Evolutionary conservation across 164 flowering plant genomes (phyloP), one percentile per base, ranked within the genome.

Genomic region (Warburgia ugandensis): DNA sequence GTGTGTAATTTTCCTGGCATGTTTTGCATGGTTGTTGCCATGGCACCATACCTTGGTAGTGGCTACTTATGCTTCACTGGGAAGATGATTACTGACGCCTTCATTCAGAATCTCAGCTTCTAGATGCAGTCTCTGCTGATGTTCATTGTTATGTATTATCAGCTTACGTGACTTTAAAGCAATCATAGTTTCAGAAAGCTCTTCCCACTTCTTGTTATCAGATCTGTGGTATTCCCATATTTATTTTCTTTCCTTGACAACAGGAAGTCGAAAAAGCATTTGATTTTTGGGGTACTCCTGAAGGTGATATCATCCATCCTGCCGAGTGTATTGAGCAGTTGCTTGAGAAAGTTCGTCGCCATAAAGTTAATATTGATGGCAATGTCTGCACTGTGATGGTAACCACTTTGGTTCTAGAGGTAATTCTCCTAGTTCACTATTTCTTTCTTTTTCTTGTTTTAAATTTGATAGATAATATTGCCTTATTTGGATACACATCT

Each of bases 401-500:
- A 5, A 86, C 95, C 20, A 86, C 79, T 26, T 70, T 89, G 76
- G 95, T 89, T 52, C 83, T 90, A 38, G 91, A 90, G 97, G 97
- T 88, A 81, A 39, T 28, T 23, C 45, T n/a, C n/a, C 48, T 58
- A 8, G 19, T 44, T 32, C 43, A 13, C 53, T 30, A 27, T 28
- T 5, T 1, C 13, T 3, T 35, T 21, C 9, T 4, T 32, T 29
- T 36, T 38, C 10, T 22, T 41, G 11, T 32, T 23, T 32, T 21
- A 17, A 21, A 13, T 30, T 22, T 13, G 16, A 44, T 21, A 22
- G 8, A 20, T 8, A 28, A 20, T 8, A 32, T 22, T 8, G 14
- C 7, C 14, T 36, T 1, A 14, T 33, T n/a, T 50, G 27, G 45
- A 6, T 40, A 25, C 45, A 21, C 21, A 19, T 13, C 21, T 40